These are phyloP conservation scores for Nitzschia sp. DNA, from an alignment of 108 stramenopile species.

Conservation along the genomic window DNA sequence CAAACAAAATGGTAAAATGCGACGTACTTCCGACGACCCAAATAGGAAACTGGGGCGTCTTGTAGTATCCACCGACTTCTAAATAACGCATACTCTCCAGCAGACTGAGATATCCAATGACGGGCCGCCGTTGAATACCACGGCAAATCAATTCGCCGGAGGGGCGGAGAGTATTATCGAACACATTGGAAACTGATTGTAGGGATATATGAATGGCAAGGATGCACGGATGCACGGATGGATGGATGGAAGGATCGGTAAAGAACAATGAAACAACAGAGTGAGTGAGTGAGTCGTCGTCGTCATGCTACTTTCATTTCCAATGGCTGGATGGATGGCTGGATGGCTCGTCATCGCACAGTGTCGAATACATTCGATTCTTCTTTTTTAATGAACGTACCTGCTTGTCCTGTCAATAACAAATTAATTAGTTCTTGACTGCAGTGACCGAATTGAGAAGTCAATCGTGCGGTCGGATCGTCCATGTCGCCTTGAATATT, in stretches of 20 bases:
- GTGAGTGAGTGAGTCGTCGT: no score
- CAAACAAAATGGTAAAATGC: slow-evolving; percentile 88
- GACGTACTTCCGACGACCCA: slow-evolving; percentile 83
- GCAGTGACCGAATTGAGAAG: slow-evolving; percentile 86
- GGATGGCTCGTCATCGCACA: not conserved
- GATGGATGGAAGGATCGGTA: not conserved
- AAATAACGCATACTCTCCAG: slow-evolving; percentile 77
- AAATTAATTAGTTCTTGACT: slow-evolving; percentile 90
- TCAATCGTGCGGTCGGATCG: slow-evolving; percentile 61
- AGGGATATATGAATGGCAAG: not conserved
- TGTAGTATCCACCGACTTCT: slow-evolving; percentile 83
- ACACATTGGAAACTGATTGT: slow-evolving; percentile 68
- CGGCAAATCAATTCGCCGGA: slow-evolving; percentile 70
- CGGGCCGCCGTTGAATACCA: slow-evolving; percentile 72
- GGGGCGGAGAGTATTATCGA: slow-evolving; percentile 71
- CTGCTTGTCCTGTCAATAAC: slow-evolving; percentile 73
- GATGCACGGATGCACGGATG: not conserved
- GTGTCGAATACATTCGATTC: not conserved
- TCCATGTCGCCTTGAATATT: slow-evolving; percentile 70
- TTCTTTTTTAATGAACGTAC: not conserved
- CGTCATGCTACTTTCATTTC: no score
- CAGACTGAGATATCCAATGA: slow-evolving; percentile 81
- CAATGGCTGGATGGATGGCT: not conserved
- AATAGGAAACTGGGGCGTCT: slow-evolving; percentile 76
- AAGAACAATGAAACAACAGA: not conserved